Percentiles rank a stretch among this genome's conserved stretches.
Conservation (phyloP, 2,329 filamentous ascomycete genomes). For the Hypoxylon sp. region DNA sequence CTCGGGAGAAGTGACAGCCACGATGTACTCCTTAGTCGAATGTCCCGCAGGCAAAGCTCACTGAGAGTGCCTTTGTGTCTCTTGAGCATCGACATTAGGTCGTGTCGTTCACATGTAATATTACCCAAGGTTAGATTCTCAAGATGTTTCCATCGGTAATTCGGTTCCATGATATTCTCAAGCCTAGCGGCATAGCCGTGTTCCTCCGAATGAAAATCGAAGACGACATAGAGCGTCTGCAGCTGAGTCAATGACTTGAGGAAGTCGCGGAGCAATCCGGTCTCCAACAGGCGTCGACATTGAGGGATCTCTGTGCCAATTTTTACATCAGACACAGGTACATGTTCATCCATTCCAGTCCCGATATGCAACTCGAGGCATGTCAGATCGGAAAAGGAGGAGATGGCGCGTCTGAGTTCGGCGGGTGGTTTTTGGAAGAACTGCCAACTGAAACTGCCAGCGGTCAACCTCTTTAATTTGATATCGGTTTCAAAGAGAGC, state of each 20-base stretch:
- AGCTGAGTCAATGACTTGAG: slow-evolving; percentile 47
- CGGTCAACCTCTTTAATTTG: slow-evolving; percentile 42
- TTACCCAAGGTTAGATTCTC: slow-evolving; percentile 45
- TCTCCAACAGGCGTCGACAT: slow-evolving; percentile 42
- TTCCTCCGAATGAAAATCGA: slow-evolving; percentile 27
- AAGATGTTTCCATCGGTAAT: slow-evolving; percentile 49
- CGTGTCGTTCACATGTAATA: slow-evolving; percentile 45
- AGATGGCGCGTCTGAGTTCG: slow-evolving; percentile 23
- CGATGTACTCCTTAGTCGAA: slow-evolving; percentile 46
- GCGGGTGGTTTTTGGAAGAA: slow-evolving; percentile 48
- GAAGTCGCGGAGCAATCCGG: slow-evolving; percentile 47
- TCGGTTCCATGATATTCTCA: slow-evolving; percentile 46
- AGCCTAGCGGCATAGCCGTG: slow-evolving; percentile 24
- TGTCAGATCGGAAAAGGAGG: slow-evolving; percentile 38
- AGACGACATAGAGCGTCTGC: slow-evolving; percentile 45
- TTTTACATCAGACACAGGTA: slow-evolving; percentile 10
- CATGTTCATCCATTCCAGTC: slow-evolving; percentile 27
- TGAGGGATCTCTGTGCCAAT: slow-evolving; percentile 19
- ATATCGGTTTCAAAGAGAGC: slow-evolving; percentile 43
- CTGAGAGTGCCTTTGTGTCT: slow-evolving; percentile 49
- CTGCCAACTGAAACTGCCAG: slow-evolving; percentile 46
- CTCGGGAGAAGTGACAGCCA: slow-evolving; percentile 48
- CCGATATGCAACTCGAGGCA: slow-evolving; percentile 46
- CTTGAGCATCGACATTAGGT: slow-evolving; percentile 46
- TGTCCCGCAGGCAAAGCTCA: slow-evolving; percentile 47